Conservation (phyloP, 225 moss, liverwort and hornwort genomes). For the Takakia lepidozioides region DNA sequence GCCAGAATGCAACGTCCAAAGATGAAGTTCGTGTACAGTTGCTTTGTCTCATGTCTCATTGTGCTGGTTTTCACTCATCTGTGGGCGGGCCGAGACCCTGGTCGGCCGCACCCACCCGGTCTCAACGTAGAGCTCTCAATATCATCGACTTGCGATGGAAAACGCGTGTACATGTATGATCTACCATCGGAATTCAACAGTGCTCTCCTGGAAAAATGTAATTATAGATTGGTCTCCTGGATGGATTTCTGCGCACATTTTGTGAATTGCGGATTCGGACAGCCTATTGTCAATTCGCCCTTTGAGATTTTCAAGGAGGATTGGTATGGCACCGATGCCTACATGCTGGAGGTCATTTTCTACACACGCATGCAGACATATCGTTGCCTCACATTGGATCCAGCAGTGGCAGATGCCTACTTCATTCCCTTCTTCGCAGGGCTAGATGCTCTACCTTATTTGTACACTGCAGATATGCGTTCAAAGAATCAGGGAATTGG, state of each 20-base stretch:
- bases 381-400: constrained; percentile 32
- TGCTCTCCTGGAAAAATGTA: constrained; percentile 31
- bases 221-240: constrained; percentile 33
- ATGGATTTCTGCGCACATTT: constrained; percentile 31
- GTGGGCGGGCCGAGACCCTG: too few relatives aligned
- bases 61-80: too few relatives aligned
- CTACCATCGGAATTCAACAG: constrained; percentile 38
- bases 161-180: constrained; percentile 41
- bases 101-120: too few relatives aligned
- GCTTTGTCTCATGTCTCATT: too few relatives aligned
- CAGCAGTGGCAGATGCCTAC: constrained; percentile 40
- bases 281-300: constrained; percentile 16
- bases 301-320: constrained; percentile 20
- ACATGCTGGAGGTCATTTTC: constrained; percentile 69
- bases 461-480: constrained; percentile 22
- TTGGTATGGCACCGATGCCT: constrained; percentile 63
- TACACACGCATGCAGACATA: constrained; percentile 45
- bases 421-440: constrained; percentile 62
- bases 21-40: too few relatives aligned
- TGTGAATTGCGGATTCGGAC: constrained; percentile 40
- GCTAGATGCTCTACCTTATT: constrained; percentile 45
- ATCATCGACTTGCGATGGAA: constrained; percentile 29
- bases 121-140: too few relatives aligned
- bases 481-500: constrained; percentile 39
- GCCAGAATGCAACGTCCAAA: too few relatives aligned